Conservation (phyloP, 1,284 basidiomycete genomes). For the Testicularia cyperi region DNA sequence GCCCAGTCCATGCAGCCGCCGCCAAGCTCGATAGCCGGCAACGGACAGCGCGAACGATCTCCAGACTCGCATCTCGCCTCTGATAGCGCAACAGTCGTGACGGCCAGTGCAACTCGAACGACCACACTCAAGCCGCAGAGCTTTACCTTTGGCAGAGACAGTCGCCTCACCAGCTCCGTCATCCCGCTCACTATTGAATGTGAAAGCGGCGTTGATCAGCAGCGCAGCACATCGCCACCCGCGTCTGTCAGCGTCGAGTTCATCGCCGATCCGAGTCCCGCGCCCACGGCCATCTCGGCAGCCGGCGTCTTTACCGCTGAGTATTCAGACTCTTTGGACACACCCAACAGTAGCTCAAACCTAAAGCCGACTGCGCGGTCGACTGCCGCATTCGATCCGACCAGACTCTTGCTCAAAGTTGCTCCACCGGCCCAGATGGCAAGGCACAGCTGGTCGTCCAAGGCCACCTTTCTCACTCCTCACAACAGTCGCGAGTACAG, state of each 20-base stretch:
- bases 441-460: slow-evolving; percentile 8
- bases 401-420: slow-evolving; percentile 23
- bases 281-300: neutral
- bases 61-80: slow-evolving; percentile 4
- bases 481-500: slow-evolving; percentile 6
- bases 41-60: neutral
- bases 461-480: slow-evolving; percentile 7
- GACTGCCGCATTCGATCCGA: slow-evolving; percentile 9
- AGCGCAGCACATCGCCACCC: neutral
- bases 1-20: neutral
- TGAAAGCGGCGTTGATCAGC: neutral
- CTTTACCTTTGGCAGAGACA: slow-evolving; percentile 17
- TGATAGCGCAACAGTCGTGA: slow-evolving; percentile 3
- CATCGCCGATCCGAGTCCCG: slow-evolving; percentile 3
- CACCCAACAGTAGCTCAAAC: too few relatives aligned
- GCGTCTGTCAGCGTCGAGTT: slow-evolving; percentile 10
- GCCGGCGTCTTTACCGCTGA: neutral
- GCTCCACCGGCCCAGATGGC: slow-evolving; percentile 24
- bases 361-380: neutral
- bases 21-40: too few relatives aligned
- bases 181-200: slow-evolving; percentile 6
- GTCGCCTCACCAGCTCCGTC: slow-evolving; percentile 3
- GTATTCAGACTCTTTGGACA: too few relatives aligned
- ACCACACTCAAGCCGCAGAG: slow-evolving; percentile 22
- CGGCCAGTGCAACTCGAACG: slow-evolving; percentile 1